A percentile compares a stretch with the other conserved stretches of the same genome.
Conservation (phyloP, 2,329 filamentous ascomycete genomes). For the Cladobotryum protrusum region DNA sequence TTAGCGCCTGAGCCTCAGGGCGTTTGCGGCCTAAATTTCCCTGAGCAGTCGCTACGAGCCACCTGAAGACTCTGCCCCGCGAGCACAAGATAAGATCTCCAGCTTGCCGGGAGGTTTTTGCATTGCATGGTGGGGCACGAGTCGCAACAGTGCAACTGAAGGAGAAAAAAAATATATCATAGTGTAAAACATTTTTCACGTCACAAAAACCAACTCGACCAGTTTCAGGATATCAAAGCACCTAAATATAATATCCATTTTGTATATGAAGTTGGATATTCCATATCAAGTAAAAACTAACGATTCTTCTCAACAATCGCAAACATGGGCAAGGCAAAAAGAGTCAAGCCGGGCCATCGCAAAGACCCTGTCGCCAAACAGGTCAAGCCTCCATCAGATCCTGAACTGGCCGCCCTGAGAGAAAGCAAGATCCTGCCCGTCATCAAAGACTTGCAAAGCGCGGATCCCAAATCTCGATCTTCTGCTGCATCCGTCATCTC, state of each 20-base stretch:
- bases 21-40: too few species aligned
- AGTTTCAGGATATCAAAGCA: neutral
- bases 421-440: conserved; percentile 59
- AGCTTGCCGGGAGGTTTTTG: too few species aligned
- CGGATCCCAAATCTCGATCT: conserved; percentile 53
- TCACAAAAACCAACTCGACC: neutral
- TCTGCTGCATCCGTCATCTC: conserved; percentile 53
- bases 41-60: too few species aligned
- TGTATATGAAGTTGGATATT: neutral
- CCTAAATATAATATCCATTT: too few species aligned
- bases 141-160: neutral
- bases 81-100: too few species aligned
- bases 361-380: conserved; percentile 51
- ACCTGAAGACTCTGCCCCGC: too few species aligned
- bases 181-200: conserved; percentile 1
- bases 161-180: conserved; percentile 2
- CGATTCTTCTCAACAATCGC: neutral
- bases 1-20: too few species aligned
- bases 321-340: conserved; percentile 54
- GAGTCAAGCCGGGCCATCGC: conserved; percentile 46
- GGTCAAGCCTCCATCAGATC: conserved; percentile 56
- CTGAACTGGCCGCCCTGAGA: conserved; percentile 56
- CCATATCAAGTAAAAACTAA: neutral
- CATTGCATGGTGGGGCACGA: conserved; percentile 13
- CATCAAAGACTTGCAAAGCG: conserved; percentile 52